phyloP scores from a whole-genome alignment of 257 asterid genomes.

The Rhazya stricta region DNA sequence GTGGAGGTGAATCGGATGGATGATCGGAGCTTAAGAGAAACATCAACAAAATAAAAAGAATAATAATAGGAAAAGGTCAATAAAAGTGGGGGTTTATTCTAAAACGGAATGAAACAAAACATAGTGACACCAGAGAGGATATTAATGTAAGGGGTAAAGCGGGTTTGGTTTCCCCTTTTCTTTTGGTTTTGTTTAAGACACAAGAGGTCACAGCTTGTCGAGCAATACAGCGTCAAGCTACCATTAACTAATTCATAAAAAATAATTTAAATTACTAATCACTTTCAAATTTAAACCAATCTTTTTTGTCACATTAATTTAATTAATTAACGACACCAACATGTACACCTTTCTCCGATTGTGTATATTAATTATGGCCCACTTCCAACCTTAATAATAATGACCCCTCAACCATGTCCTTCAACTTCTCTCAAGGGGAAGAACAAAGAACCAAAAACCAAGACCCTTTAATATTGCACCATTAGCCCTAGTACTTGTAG shows the following conservation, averaged over 20 bases:
- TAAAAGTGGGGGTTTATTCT: constrained; percentile 20
- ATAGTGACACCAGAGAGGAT: constrained; percentile 29
- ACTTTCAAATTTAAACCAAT: constrained; percentile 28
- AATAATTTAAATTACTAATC: constrained; percentile 25
- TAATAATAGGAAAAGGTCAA: not conserved
- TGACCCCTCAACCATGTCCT: constrained; percentile 20
- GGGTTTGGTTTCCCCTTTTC: constrained; percentile 13
- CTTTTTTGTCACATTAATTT: constrained; percentile 38
- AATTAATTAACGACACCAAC: constrained; percentile 37
- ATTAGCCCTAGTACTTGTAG: too few relatives aligned
- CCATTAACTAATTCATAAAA: constrained; percentile 31
- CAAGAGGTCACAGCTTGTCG: constrained; percentile 49
- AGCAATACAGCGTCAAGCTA: constrained; percentile 37
- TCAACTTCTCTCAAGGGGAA: not conserved
- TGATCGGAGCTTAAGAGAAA: too few relatives aligned
- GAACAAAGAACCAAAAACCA: not conserved
- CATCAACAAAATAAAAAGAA: not conserved
- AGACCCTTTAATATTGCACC: not conserved
- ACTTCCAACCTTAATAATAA: constrained; percentile 31
- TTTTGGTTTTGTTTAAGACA: constrained; percentile 13
- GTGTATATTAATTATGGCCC: constrained; percentile 32
- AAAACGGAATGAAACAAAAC: constrained; percentile 28
- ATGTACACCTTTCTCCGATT: constrained; percentile 39
- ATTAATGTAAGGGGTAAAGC: not conserved
- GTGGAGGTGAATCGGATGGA: too few relatives aligned